Conservation (phyloP, 768 basidiomycete genomes). For the Clitopilus passeckerianus region DNA sequence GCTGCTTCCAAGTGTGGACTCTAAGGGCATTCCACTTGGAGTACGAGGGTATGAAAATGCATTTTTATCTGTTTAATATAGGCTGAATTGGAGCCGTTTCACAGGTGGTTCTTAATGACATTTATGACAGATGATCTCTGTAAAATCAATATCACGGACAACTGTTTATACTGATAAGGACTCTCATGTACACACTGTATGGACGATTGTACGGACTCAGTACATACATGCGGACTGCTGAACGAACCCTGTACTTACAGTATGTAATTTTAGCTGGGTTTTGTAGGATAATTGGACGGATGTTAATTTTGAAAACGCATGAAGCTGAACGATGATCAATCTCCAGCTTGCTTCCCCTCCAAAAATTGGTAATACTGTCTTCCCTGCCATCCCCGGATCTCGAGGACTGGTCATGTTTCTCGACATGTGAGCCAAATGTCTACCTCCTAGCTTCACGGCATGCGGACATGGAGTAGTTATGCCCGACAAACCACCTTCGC, state of each 20-base stretch:
- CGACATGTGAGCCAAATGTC: neutral
- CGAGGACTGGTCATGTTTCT: neutral
- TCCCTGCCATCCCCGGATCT: neutral
- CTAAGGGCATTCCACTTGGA: constrained; percentile 9
- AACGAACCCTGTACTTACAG: neutral
- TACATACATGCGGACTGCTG: neutral
- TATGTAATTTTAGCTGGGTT: no score
- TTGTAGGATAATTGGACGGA: no score
- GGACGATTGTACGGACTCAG: neutral
- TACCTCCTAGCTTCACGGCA: neutral
- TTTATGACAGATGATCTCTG: neutral
- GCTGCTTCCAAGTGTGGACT: constrained; percentile 46
- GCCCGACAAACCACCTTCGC: neutral
- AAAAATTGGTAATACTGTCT: neutral
- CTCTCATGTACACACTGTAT: neutral
- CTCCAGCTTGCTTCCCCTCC: neutral
- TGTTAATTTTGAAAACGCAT: neutral
- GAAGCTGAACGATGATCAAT: neutral
- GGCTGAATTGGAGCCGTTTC: no score
- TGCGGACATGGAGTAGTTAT: neutral
- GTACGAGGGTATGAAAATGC: neutral
- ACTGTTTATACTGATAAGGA: neutral
- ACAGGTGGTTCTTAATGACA: neutral
- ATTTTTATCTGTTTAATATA: no score
- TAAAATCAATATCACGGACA: neutral